Percentiles rank a stretch among this genome's conserved stretches.
These are phyloP conservation scores for Curvularia lunata DNA, from an alignment of 2,329 filamentous ascomycete genomes.

Conservation along the genomic window DNA sequence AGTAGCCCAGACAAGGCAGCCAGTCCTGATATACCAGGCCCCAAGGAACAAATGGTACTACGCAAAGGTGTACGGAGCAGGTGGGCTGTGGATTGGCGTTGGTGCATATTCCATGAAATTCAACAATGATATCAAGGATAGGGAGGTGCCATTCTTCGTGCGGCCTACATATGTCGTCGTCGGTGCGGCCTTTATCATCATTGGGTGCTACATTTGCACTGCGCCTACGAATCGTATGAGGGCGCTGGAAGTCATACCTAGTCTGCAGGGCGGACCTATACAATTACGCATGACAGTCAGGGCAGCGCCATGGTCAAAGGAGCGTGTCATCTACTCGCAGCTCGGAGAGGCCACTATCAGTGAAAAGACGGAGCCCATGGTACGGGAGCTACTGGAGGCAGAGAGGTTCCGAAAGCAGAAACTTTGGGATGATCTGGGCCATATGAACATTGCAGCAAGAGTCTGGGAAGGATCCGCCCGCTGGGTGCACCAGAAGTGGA, in stretches of 20 bases:
- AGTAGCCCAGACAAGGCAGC: constrained; percentile 38
- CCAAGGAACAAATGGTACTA: constrained; percentile 38
- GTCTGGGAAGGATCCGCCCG: constrained; percentile 40
- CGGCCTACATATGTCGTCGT: constrained; percentile 44
- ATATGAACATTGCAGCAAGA: constrained; percentile 29
- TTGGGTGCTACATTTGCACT: constrained; percentile 42
- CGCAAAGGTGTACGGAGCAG: constrained; percentile 37
- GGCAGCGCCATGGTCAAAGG: constrained; percentile 34
- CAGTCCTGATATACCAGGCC: constrained; percentile 44
- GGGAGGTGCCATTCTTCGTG: constrained; percentile 42
- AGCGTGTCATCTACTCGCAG: constrained; percentile 38
- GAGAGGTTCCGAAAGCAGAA: constrained; percentile 36
- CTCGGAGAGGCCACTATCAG: constrained; percentile 38
- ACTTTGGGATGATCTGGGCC: constrained; percentile 36
- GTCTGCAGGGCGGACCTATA: constrained; percentile 35
- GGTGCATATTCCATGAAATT: constrained; percentile 42
- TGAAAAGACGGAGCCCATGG: constrained; percentile 43
- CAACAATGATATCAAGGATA: constrained; percentile 40
- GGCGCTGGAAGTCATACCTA: constrained; percentile 41
- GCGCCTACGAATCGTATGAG: constrained; percentile 41
- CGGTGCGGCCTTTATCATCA: constrained; percentile 34
- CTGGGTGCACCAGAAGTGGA: constrained; percentile 46
- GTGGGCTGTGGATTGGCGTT: constrained; percentile 32
- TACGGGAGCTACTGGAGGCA: constrained; percentile 39
- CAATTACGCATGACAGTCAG: constrained; percentile 41